phyloP scores from a whole-genome alignment of 2,329 filamentous ascomycete genomes.

The Arthrinium phaeospermum region DNA sequence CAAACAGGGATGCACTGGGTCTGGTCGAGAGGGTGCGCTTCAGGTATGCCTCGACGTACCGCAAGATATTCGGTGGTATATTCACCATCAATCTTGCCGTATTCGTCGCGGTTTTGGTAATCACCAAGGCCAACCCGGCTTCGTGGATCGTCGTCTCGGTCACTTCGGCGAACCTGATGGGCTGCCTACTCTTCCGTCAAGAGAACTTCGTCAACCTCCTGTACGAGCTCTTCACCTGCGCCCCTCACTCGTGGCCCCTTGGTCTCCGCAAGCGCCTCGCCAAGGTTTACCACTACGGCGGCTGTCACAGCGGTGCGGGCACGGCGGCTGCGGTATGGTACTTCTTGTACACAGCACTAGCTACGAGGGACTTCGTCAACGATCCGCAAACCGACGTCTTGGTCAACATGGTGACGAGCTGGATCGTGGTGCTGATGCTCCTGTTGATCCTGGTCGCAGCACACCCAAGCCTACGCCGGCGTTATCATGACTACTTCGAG shows the following conservation, averaged over 20 bases:
- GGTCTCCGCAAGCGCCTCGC: conserved; percentile 50
- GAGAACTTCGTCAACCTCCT: conserved; percentile 54
- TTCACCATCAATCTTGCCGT: conserved; percentile 9
- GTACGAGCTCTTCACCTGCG: conserved; percentile 47
- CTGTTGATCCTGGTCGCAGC: conserved; percentile 53
- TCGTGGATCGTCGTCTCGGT: conserved; percentile 10
- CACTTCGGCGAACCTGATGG: neutral
- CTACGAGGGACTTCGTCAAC: neutral
- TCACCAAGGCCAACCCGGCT: neutral
- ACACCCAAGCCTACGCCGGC: conserved; percentile 55
- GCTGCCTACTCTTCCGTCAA: conserved; percentile 29
- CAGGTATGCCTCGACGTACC: conserved; percentile 4
- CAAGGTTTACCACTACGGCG: conserved; percentile 59
- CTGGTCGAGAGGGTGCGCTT: neutral
- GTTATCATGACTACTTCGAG: conserved; percentile 62
- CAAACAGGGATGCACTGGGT: neutral
- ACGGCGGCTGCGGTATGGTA: conserved; percentile 55
- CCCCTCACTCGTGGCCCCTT: conserved; percentile 50
- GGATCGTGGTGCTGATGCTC: conserved; percentile 48
- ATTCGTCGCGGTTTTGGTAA: neutral
- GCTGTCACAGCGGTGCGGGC: conserved; percentile 57
- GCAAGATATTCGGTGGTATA: conserved; percentile 3
- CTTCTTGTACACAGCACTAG: conserved; percentile 34
- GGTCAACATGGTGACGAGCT: conserved; percentile 47
- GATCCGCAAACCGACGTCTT: neutral